These are phyloP conservation scores for Penicillium sp. DNA, from an alignment of 2,329 filamentous ascomycete species.

Conservation along the genomic window DNA sequence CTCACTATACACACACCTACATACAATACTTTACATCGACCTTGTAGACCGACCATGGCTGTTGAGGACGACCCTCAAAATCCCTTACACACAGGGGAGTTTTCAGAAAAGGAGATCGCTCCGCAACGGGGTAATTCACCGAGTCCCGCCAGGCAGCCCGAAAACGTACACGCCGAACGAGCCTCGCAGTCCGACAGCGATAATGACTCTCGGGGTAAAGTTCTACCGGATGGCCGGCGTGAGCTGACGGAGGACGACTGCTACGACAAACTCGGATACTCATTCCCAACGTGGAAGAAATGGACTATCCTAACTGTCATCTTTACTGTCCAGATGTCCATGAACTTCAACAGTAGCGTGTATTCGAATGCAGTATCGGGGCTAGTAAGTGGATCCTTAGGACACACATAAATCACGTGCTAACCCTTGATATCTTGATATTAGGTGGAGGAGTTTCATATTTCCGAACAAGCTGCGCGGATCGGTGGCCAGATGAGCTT, in stretches of 20 bases:
- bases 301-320: slow-evolving; percentile 74
- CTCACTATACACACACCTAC: not conserved
- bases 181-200: slow-evolving; percentile 22
- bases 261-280: slow-evolving; percentile 66
- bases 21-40: not conserved
- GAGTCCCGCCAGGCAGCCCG: slow-evolving; percentile 16
- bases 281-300: slow-evolving; percentile 64
- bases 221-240: slow-evolving; percentile 30
- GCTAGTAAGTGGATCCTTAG: slow-evolving; percentile 45
- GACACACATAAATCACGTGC: too few species aligned
- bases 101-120: slow-evolving; percentile 4
- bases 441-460: slow-evolving; percentile 63
- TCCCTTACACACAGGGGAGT: not conserved
- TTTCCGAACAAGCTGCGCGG: slow-evolving; percentile 71
- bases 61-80: slow-evolving; percentile 2
- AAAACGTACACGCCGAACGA: slow-evolving; percentile 23
- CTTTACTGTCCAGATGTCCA: slow-evolving; percentile 74
- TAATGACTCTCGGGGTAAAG: slow-evolving; percentile 19
- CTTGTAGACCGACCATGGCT: slow-evolving; percentile 1
- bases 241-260: slow-evolving; percentile 61
- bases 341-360: slow-evolving; percentile 79
- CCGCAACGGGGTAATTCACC: not conserved
- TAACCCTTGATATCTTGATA: too few species aligned
- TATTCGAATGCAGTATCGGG: slow-evolving; percentile 72
- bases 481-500: slow-evolving; percentile 74